Evolutionary conservation across 1,284 basidiomycete genomes (phyloP), one percentile per base, ranked within the genome.

Genomic region (Leccinum angustisporum): DNA sequence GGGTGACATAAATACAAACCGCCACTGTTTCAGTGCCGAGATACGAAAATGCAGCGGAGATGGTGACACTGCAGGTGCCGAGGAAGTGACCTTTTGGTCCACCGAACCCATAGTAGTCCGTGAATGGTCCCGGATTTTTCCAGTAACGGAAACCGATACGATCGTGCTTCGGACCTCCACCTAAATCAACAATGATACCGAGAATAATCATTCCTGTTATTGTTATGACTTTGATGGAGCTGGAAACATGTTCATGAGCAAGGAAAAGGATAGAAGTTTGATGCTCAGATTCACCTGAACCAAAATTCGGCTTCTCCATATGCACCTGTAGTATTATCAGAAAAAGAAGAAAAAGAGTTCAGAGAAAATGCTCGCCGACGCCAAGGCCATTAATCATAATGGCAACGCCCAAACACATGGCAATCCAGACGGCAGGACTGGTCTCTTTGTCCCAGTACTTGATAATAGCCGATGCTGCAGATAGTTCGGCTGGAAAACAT

Each of bases 391-490:
- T 91, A 76, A 90, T 86, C 61, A 71, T 72, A 34, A 88, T 70
- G 54, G 87, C 83, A 51, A 90, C 77, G 57, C 85, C 71, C 43
- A 89, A 72, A 70, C 82, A 84, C 63, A 91, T 78, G 2, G 82
- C 78, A 66, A 91, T 86, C 86, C 87, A 88, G 46, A 79, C 80
- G 6, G 82, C 84, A 62, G 85, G 76, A 31, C 72, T 71, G 59
- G 81, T 80, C 10, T 48, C 53, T 5, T 50, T 31, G 60, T 67
- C 61, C 86, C 86, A 88, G 69, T 79, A 86, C 62, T 83, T 78
- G 69, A 88, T 84, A 43, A 90, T 75, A 7, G 88, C 80, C 25
- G 86, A 82, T 3, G 84, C 81, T 4, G 87, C 87, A 27, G 83
- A 81, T n/a, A 90, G 73, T 68, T 89, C 87, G 33, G 86, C 85